Evolutionary conservation across 495 filamentous ascomycete genomes (phyloP), one percentile per base, ranked within the genome.

Genomic region (Parachaetomium inaequale): DNA sequence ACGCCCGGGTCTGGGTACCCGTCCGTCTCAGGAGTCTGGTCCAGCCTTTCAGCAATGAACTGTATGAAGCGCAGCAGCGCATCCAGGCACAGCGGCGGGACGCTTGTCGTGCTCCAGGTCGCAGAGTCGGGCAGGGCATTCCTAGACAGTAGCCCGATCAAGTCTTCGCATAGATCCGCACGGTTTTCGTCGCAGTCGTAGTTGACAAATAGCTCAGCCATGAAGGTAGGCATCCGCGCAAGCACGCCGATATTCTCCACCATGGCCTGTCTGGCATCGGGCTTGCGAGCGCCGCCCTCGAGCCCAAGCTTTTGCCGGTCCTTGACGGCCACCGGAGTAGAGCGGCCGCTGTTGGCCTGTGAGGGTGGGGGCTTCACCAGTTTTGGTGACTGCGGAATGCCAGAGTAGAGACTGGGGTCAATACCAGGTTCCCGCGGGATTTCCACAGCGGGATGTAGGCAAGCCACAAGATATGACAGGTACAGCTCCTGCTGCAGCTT

Each of bases 51-150:
- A 12, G 91, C 87, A 59, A 99, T 87, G 56, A 88, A 96, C 67
- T 95, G 92, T 45, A 99, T 82, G 65, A 92, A 98, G 17, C 92
- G 86, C 15, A 99, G 81, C 2, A 98, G 81, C 50, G 94, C 88
- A 69, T 99, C 94, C 10, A 99, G 78, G 69, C 95, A 99, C 21
- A 99, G 74, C 3, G 95, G 94, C 19, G 94, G 94, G 12, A 99
- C 94, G 71, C 95, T 99, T 28, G 94, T 97, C 0, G 94, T 99
- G 73, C 94, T 99, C 94, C 94, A 99, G 25, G 93, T 98, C 12
- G 93, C 95, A 3, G 94, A 96, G 69, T 99, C 94, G 8, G 94
- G 94, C 66, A 99, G 92, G 11, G 94, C 94, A 69, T 96, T 98
- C 58, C 94, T 82, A 29, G 94, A 92, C 40, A 99, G 81, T 40